Percentiles rank a stretch among this genome's conserved stretches.
These are phyloP conservation scores for Hanseniaspora thailandica DNA, from an alignment of 805 yeast species.

Conservation along the genomic window DNA sequence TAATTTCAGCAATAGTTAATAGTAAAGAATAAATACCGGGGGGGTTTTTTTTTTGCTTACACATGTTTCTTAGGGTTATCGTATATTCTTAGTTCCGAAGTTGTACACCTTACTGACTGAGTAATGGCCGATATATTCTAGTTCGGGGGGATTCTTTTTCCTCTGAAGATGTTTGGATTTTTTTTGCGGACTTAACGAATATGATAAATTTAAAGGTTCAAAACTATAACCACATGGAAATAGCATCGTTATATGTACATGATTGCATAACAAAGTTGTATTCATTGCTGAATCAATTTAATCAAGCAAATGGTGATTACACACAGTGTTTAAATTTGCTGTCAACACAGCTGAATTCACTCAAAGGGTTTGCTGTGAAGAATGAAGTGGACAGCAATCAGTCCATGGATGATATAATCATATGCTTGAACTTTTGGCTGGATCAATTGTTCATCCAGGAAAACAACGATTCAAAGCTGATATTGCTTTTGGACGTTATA, in stretches of 20 bases:
- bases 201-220: too few relatives aligned
- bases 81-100: too few relatives aligned
- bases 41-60: too few relatives aligned
- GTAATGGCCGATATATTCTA: too few relatives aligned
- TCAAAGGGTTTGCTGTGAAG: neutral
- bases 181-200: too few relatives aligned
- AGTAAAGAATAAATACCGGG: too few relatives aligned
- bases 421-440: neutral
- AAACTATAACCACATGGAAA: neutral
- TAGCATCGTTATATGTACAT: neutral
- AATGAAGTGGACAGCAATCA: neutral
- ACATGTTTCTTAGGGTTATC: too few relatives aligned
- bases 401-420: neutral
- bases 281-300: neutral
- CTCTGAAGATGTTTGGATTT: too few relatives aligned
- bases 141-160: too few relatives aligned
- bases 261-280: neutral
- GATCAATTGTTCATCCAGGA: neutral
- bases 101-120: too few relatives aligned
- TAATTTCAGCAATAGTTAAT: too few relatives aligned
- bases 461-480: neutral
- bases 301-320: neutral
- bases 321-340: neutral
- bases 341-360: neutral
- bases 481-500: neutral